Conservation (phyloP, 1,284 basidiomycete species). For the Volvariella surrecta region DNA sequence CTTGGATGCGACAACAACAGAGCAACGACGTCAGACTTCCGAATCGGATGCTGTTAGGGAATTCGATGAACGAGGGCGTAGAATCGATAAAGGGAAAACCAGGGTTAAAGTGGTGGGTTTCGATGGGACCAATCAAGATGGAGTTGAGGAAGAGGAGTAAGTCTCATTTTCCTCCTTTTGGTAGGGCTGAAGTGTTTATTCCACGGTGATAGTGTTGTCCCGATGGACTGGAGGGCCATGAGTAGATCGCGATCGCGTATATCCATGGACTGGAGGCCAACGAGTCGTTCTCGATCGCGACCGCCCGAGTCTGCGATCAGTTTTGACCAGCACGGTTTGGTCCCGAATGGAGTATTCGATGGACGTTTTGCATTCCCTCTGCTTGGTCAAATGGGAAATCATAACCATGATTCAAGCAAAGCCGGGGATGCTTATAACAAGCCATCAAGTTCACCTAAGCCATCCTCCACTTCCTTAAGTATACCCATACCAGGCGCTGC, state of each 20-base stretch:
- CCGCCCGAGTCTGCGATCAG: constrained; percentile 41
- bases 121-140: constrained; percentile 66
- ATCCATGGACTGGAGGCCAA: constrained; percentile 77
- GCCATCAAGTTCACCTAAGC: constrained; percentile 6
- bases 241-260: constrained; percentile 89
- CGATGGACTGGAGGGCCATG: constrained; percentile 93
- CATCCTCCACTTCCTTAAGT: constrained; percentile 26
- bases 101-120: constrained; percentile 72
- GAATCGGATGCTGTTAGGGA: constrained; percentile 15
- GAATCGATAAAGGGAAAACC: constrained; percentile 69
- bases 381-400: not conserved
- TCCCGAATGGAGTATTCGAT: constrained; percentile 26
- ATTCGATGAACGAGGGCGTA: constrained; percentile 51
- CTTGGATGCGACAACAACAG: constrained; percentile 19
- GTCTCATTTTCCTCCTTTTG: constrained; percentile 29
- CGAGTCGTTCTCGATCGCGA: constrained; percentile 67
- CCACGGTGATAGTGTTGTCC: constrained; percentile 32
- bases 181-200: constrained; percentile 13
- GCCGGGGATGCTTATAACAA: constrained; percentile 14
- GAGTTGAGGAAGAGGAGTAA: constrained; percentile 69
- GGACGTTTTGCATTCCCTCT: constrained; percentile 34
- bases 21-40: constrained; percentile 5
- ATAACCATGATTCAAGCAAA: constrained; percentile 11
- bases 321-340: constrained; percentile 34
- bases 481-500: constrained; percentile 46